Conservation (phyloP, 2,329 filamentous ascomycete species). For the Venturia oleaginea region DNA sequence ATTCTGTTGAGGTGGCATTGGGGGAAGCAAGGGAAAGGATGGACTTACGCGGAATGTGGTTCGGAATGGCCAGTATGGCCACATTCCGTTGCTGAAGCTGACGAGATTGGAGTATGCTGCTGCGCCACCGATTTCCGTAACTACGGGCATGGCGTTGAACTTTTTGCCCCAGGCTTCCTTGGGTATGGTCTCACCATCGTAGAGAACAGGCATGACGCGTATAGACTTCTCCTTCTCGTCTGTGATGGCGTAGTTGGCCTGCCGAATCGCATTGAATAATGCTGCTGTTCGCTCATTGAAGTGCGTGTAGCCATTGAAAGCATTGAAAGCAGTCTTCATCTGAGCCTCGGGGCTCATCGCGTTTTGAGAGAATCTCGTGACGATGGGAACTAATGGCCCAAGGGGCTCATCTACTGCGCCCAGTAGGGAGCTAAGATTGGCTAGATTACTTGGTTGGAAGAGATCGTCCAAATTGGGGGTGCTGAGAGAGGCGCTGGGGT, state of each 20-base stretch:
- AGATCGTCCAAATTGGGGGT: not conserved
- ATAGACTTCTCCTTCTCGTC: not conserved
- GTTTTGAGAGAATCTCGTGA: not conserved
- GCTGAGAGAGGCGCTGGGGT: not conserved
- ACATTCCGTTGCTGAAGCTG: not conserved
- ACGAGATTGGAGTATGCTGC: not conserved
- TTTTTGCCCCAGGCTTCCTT: constrained; percentile 2
- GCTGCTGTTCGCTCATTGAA: not conserved
- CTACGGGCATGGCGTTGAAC: not conserved
- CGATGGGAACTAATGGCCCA: not conserved
- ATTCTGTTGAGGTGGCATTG: no score
- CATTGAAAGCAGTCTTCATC: not conserved
- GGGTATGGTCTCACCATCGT: constrained; percentile 8
- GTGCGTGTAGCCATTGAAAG: not conserved
- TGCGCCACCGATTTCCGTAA: not conserved
- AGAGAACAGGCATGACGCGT: not conserved
- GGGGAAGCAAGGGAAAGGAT: not conserved
- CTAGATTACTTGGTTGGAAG: not conserved
- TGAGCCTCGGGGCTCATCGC: not conserved
- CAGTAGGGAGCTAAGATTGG: not conserved
- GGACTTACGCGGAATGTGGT: not conserved
- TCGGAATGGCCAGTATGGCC: not conserved
- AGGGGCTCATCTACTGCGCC: not conserved
- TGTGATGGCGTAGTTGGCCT: not conserved
- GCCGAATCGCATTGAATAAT: not conserved